Evolutionary conservation across 192 early-diverging fungal genomes (phyloP).

Genomic region (Gigaspora rosea): DNA sequence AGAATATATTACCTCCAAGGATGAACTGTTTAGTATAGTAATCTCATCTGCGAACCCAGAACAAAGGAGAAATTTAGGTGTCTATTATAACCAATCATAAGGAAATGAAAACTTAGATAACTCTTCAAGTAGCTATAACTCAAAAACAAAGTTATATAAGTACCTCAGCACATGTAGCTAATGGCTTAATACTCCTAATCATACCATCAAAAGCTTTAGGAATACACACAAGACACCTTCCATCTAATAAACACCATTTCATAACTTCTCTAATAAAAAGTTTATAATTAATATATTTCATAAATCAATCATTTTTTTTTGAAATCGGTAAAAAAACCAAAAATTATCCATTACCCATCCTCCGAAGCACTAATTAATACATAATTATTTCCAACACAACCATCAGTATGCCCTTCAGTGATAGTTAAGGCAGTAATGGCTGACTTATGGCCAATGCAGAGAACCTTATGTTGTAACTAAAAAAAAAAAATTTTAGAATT

Average conservation of each 20-base stretch:
- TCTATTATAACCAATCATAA: background rate
- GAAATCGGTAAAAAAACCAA: background rate
- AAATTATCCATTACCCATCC: slow-evolving; percentile 49
- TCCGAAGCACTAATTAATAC: slow-evolving; percentile 57
- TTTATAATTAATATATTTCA: background rate
- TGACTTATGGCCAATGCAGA: slow-evolving; percentile 54
- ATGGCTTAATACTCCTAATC: slow-evolving; percentile 48
- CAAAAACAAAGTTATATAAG: background rate
- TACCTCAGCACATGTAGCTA: slow-evolving; percentile 33
- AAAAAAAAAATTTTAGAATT: background rate
- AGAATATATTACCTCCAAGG: slow-evolving; percentile 42
- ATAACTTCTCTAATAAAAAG: slow-evolving; percentile 25
- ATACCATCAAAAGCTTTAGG: slow-evolving; percentile 48
- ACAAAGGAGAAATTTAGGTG: slow-evolving; percentile 53
- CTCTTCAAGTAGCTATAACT: too few relatives aligned
- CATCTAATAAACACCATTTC: slow-evolving; percentile 42
- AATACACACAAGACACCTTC: slow-evolving; percentile 52
- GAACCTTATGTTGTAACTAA: slow-evolving; percentile 47
- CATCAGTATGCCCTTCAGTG: slow-evolving; percentile 44
- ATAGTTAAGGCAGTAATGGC: slow-evolving; percentile 49
- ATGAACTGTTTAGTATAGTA: slow-evolving; percentile 50
- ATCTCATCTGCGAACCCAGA: slow-evolving; percentile 56
- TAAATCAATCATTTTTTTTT: background rate
- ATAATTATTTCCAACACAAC: slow-evolving; percentile 44
- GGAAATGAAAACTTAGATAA: background rate